Evolutionary conservation across 441 rosid genomes (phyloP).

Genomic region (Mallotus japonicus): DNA sequence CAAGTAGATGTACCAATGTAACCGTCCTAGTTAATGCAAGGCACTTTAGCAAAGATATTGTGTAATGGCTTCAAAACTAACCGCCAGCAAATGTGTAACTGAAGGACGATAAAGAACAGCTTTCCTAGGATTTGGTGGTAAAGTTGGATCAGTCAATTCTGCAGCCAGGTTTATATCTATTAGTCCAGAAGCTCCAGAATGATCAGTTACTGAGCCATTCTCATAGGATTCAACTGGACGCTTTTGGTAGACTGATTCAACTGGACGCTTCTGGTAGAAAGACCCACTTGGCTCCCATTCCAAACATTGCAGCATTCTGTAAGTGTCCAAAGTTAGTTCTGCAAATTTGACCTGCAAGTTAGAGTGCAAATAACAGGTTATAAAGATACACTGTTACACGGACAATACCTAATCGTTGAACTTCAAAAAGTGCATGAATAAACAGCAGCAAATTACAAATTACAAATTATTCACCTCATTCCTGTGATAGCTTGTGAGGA

Average conservation of each 20-base stretch:
- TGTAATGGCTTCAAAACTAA: slow-evolving; percentile 42
- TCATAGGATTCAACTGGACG: slow-evolving; percentile 51
- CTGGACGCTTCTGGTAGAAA: slow-evolving; percentile 55
- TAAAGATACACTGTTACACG: slow-evolving; percentile 6
- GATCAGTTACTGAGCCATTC: slow-evolving; percentile 69
- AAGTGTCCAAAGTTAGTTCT: slow-evolving; percentile 80
- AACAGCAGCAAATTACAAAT: slow-evolving; percentile 6
- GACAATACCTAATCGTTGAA: slow-evolving; percentile 1
- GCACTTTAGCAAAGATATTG: slow-evolving; percentile 10
- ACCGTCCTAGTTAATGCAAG: neutral
- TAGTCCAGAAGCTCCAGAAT: slow-evolving; percentile 74
- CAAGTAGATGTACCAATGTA: slow-evolving; percentile 10
- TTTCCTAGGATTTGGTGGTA: slow-evolving; percentile 91
- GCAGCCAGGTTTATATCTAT: slow-evolving; percentile 72
- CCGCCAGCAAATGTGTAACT: slow-evolving; percentile 77
- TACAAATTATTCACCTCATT: slow-evolving; percentile 77
- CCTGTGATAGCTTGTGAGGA: slow-evolving; percentile 75
- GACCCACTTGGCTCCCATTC: slow-evolving; percentile 96
- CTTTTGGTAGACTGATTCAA: slow-evolving; percentile 48
- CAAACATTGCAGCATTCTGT: slow-evolving; percentile 89
- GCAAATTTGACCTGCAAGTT: slow-evolving; percentile 83
- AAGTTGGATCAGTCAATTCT: slow-evolving; percentile 67
- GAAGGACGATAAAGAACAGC: slow-evolving; percentile 86
- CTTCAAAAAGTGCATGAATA: slow-evolving; percentile 5
- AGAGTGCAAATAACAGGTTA: slow-evolving; percentile 20